Evolutionary conservation across 2,329 filamentous ascomycete species (phyloP), one percentile per base, ranked within the genome.

Genomic region (Cladophialophora exuberans): DNA sequence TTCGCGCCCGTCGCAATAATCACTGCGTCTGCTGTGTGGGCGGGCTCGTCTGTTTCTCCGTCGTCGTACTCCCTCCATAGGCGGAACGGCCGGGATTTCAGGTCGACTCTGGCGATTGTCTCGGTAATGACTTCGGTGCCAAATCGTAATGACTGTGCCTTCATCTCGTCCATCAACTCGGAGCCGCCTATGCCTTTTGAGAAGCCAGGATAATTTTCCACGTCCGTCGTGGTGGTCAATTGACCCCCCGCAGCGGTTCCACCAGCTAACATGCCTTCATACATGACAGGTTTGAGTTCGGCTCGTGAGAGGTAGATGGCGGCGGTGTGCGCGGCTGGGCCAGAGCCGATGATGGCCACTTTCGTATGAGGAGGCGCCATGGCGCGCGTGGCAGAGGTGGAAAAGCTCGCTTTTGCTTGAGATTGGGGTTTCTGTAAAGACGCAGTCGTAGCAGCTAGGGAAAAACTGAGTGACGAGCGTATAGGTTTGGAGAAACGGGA

Each of bases 141-240:
- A 76, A 96, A 97, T 58, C 86, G 87, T 74, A 88, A 84, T 56
- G 91, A 96, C 76, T 99, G 94, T 59, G 82, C 84, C 73, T 88
- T 88, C 93, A 99, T 97, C 73, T 87, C 84, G 65, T 97, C 93
- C 94, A 99, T 99, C 64, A 99, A 79, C 69, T 90, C 87, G 53
- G 83, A 76, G 64, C 94, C 94, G 75, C 90, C 88, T 72, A 99
- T 91, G 61, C 87, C 89, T 66, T 89, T 83, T 68, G 89, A 88
- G 78, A 97, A 99, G 43, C 94, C 94, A 22, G 94, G 94, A 76
- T 88, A 99, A 83, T 99, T 99, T 80, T 99, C 94, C 57, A 99
- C 86, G 65, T 99, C 95, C 68, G 96, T 97, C 52, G 94, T 99
- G 22, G 95, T 99, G 52, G 95, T 99, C 65, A 99, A 82, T 81